Evolutionary conservation across 73 alveolate genomes (phyloP).

Genomic region (Tetrahymena thermophila): DNA sequence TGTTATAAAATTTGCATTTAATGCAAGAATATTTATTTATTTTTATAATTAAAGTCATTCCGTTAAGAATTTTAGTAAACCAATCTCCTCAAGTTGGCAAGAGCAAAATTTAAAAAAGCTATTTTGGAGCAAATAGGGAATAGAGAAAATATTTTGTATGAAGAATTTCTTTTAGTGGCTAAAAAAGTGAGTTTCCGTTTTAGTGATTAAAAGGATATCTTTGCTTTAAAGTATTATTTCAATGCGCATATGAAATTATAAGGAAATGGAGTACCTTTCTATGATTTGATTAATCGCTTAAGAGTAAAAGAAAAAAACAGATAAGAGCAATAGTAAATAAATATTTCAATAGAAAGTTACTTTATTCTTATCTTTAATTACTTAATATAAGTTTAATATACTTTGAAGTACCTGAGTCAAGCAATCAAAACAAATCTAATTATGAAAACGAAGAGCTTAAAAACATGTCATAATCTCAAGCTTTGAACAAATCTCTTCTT

Average conservation of each 20-base stretch:
- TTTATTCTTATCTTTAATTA: not conserved
- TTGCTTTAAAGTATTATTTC: not conserved
- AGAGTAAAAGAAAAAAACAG: not conserved
- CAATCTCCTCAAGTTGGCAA: not conserved
- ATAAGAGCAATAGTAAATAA: not conserved
- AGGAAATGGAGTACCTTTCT: not conserved
- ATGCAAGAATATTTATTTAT: not conserved
- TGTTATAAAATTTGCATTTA: not conserved
- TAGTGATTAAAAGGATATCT: not conserved
- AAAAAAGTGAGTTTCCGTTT: not conserved
- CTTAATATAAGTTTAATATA: not conserved
- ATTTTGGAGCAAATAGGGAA: not conserved
- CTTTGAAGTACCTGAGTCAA: not conserved
- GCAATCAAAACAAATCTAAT: not conserved
- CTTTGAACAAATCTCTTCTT: not conserved
- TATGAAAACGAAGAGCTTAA: not conserved
- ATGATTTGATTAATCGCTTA: not conserved
- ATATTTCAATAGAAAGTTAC: not conserved
- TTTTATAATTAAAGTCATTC: not conserved
- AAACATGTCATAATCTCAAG: not conserved
- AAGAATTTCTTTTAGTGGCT: not conserved
- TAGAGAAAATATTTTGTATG: not conserved
- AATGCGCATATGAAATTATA: not conserved
- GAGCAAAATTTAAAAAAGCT: not conserved
- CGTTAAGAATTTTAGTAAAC: not conserved